Conservation (phyloP, 2,329 filamentous ascomycete genomes). For the Aspergillus sp. region DNA sequence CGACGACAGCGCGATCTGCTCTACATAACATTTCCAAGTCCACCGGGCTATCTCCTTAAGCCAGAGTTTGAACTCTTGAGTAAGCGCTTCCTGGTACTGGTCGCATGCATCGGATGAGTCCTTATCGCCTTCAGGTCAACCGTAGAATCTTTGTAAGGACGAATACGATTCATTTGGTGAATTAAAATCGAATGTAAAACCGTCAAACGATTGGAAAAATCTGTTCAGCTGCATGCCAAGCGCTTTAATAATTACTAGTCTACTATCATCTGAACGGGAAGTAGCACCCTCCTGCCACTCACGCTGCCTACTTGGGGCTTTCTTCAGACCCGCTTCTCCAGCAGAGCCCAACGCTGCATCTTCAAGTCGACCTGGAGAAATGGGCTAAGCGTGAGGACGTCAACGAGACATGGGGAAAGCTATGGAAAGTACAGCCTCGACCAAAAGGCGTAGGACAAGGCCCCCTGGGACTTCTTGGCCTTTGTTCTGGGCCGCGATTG, state of each 20-base stretch:
- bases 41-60: too few species aligned
- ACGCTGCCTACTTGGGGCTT: too few species aligned
- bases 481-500: slow-evolving; percentile 37
- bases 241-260: too few species aligned
- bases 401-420: slow-evolving; percentile 30
- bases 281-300: too few species aligned
- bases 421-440: slow-evolving; percentile 31
- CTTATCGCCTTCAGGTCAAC: background rate
- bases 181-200: background rate
- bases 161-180: background rate
- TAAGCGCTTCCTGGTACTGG: slow-evolving; percentile 6
- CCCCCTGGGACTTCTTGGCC: slow-evolving; percentile 40
- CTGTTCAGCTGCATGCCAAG: background rate
- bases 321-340: too few species aligned
- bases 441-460: slow-evolving; percentile 36
- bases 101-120: background rate
- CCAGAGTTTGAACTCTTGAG: slow-evolving; percentile 8
- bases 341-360: slow-evolving; percentile 4
- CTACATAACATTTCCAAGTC: too few species aligned
- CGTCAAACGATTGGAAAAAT: background rate
- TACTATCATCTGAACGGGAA: too few species aligned
- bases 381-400: slow-evolving; percentile 37
- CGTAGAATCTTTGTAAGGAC: background rate
- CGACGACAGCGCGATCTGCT: too few species aligned
- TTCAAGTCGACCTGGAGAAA: slow-evolving; percentile 33